Conservation (phyloP, 495 filamentous ascomycete species). For the Staphylotrichum longicolle region DNA sequence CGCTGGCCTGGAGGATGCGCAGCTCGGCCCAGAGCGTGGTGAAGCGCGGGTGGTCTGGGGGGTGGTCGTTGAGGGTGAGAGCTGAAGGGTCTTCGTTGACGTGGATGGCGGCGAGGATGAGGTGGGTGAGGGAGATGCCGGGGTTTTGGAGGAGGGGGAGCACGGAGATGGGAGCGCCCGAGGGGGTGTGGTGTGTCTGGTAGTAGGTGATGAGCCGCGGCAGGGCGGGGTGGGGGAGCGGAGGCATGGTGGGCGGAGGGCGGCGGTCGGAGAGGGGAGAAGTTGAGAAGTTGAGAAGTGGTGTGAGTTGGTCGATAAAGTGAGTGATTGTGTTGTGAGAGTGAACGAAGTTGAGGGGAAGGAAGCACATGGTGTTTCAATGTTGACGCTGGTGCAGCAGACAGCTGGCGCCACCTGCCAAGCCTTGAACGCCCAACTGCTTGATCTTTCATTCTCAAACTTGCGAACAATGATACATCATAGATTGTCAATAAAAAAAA, state of each 20-base stretch:
- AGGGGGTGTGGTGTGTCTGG: slow-evolving; percentile 51
- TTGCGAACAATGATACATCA: too few species aligned
- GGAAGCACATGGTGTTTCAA: background rate
- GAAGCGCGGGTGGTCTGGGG: slow-evolving; percentile 55
- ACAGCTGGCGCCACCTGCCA: slow-evolving; percentile 7
- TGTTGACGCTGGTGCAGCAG: background rate
- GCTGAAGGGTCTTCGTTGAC: slow-evolving; percentile 62
- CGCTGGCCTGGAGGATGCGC: slow-evolving; percentile 58
- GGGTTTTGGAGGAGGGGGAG: slow-evolving; percentile 65
- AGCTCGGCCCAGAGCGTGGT: slow-evolving; percentile 68
- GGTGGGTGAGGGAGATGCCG: slow-evolving; percentile 58
- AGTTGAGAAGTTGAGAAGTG: background rate
- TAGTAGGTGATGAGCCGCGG: slow-evolving; percentile 32
- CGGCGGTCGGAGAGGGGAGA: background rate
- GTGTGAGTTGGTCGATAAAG: background rate
- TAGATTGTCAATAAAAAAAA: too few species aligned
- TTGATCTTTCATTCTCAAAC: background rate
- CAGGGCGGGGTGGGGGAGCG: slow-evolving; percentile 22
- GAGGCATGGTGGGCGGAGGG: slow-evolving; percentile 20
- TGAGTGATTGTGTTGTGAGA: slow-evolving; percentile 12
- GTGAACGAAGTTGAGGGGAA: background rate
- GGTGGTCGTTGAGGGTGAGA: slow-evolving; percentile 75
- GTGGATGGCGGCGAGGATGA: slow-evolving; percentile 79
- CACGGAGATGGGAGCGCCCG: slow-evolving; percentile 63
- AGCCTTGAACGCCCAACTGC: background rate